phyloP scores from a whole-genome alignment of 2,329 filamentous ascomycete species.

The Colletotrichum navitas region DNA sequence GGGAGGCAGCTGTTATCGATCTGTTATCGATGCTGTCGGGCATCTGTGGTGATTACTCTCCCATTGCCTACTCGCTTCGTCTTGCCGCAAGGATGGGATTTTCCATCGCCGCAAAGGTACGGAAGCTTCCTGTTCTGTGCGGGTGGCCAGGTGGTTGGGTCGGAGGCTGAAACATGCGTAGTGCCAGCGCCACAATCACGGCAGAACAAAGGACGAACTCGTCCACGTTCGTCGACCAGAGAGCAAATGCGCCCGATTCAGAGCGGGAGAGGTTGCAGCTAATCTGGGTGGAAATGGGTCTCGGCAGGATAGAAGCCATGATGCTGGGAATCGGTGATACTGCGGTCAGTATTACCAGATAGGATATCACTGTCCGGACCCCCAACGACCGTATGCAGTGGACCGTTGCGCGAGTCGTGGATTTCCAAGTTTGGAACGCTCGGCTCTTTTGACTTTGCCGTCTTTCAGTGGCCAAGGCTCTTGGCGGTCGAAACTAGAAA shows the following conservation, averaged over 20 bases:
- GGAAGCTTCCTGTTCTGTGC: neutral
- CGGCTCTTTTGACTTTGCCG: constrained; percentile 12
- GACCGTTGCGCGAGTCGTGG: neutral
- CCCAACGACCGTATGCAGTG: neutral
- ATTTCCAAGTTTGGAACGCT: neutral
- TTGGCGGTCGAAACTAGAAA: constrained; percentile 30
- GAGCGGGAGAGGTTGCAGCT: neutral
- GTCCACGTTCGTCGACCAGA: neutral
- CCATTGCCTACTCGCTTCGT: neutral
- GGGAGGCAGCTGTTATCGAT: constrained; percentile 4
- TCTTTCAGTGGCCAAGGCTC: constrained; percentile 31
- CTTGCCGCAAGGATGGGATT: neutral
- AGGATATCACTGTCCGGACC: neutral
- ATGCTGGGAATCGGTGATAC: no score
- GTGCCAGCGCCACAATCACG: constrained; percentile 22
- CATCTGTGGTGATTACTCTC: neutral
- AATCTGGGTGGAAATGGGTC: constrained; percentile 8
- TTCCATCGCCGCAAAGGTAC: neutral
- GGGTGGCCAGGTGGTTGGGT: neutral
- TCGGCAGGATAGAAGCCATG: constrained; percentile 18
- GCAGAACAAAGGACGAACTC: constrained; percentile 35
- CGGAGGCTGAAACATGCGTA: constrained; percentile 36
- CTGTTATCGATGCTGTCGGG: constrained; percentile 7
- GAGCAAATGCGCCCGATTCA: neutral
- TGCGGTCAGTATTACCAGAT: no score